A percentile compares a stretch with the other conserved stretches of the same genome.
Evolutionary conservation across 139 green algal species (phyloP).

Genomic region (Chlamydomonas sphaeroides): DNA sequence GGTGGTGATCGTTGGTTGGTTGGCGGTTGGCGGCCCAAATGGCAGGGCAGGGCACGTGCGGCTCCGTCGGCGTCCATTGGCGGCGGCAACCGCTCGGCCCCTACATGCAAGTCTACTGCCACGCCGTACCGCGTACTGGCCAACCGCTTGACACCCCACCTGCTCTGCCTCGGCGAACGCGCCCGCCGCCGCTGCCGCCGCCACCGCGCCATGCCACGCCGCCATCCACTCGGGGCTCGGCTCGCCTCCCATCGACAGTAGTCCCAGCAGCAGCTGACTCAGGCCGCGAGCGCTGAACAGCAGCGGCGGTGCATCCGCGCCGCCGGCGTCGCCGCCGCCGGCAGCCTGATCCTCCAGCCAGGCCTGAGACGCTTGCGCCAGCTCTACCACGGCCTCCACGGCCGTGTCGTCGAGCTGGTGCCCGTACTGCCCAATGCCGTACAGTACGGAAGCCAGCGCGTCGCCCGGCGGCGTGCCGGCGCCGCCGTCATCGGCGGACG

Average conservation of each 20-base stretch:
- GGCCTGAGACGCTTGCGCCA: constrained; percentile 1
- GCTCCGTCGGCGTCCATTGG: too few species aligned
- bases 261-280: constrained; percentile 32
- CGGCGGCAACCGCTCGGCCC: too few species aligned
- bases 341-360: constrained; percentile 4
- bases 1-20: background rate
- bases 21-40: background rate
- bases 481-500: too few species aligned
- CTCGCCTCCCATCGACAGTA: constrained; percentile 24
- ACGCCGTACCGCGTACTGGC: background rate
- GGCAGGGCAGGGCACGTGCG: too few species aligned
- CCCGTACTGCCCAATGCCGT: constrained; percentile 21
- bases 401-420: constrained; percentile 10
- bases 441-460: constrained; percentile 19
- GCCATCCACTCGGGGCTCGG: constrained; percentile 27
- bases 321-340: background rate
- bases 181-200: background rate
- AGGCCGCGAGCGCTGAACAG: constrained; percentile 12
- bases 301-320: background rate
- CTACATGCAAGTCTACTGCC: background rate
- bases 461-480: constrained; percentile 6
- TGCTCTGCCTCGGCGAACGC: background rate
- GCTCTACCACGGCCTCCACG: background rate
- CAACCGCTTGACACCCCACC: background rate
- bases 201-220: constrained; percentile 5